Evolutionary conservation across 441 rosid genomes (phyloP).

Genomic region (Croton setiger): DNA sequence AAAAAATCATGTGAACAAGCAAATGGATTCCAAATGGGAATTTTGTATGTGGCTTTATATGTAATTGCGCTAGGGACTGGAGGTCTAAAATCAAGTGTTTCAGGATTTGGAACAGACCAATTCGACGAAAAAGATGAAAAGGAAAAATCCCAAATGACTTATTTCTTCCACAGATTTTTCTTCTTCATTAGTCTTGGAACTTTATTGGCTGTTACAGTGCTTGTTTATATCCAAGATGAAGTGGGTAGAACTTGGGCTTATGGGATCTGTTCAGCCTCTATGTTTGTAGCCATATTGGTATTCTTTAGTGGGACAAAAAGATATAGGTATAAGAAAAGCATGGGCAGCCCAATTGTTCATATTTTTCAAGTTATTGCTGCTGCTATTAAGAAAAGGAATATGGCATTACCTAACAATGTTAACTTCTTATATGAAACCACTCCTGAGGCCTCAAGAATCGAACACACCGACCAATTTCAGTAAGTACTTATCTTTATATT

Average conservation of each 20-base stretch:
- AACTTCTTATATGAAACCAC: slow-evolving; percentile 54
- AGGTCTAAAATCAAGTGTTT: slow-evolving; percentile 88
- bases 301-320: slow-evolving; percentile 61
- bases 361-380: slow-evolving; percentile 67
- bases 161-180: slow-evolving; percentile 84
- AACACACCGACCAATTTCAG: slow-evolving; percentile 64
- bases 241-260: slow-evolving; percentile 79
- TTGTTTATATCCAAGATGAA: slow-evolving; percentile 85
- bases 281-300: slow-evolving; percentile 49
- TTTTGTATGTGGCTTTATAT: slow-evolving; percentile 63
- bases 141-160: slow-evolving; percentile 79
- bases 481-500: slow-evolving; percentile 23
- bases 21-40: slow-evolving; percentile 59
- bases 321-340: slow-evolving; percentile 70
- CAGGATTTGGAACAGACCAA: slow-evolving; percentile 91
- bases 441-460: slow-evolving; percentile 48
- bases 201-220: slow-evolving; percentile 78
- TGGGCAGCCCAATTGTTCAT: slow-evolving; percentile 81
- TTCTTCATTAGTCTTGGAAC: slow-evolving; percentile 78
- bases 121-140: slow-evolving; percentile 76
- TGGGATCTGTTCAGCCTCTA: slow-evolving; percentile 74
- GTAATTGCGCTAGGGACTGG: slow-evolving; percentile 87
- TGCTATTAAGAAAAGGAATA: slow-evolving; percentile 48
- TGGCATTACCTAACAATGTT: slow-evolving; percentile 42
- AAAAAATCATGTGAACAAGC: slow-evolving; percentile 48